Conservation (phyloP, 306 rosid species). For the Prunus mume region DNA sequence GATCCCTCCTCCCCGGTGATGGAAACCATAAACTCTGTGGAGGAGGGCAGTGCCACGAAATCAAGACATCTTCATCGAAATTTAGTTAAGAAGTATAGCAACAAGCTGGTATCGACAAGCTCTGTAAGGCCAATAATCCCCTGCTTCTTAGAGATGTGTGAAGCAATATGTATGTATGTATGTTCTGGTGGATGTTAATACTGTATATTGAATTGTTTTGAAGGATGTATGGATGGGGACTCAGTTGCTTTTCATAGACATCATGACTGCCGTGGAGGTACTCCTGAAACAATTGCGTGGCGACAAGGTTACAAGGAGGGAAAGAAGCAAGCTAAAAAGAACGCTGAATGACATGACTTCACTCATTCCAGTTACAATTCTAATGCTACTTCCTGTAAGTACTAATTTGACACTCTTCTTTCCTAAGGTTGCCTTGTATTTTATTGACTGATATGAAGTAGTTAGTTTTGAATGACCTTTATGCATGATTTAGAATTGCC, state of each 20-base stretch:
- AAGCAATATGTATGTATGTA: not conserved
- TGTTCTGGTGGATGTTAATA: constrained; percentile 23
- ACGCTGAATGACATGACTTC: constrained; percentile 46
- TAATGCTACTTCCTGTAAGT: constrained; percentile 72
- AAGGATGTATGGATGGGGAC: constrained; percentile 71
- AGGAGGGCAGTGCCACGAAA: constrained; percentile 25
- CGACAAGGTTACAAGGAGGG: constrained; percentile 45
- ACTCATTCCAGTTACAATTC: constrained; percentile 57
- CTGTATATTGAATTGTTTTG: constrained; percentile 21
- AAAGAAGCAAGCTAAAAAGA: constrained; percentile 48
- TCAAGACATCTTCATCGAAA: constrained; percentile 21
- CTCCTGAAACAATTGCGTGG: constrained; percentile 43
- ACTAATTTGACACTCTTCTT: constrained; percentile 4
- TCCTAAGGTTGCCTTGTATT: not conserved
- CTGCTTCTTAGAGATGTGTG: constrained; percentile 8
- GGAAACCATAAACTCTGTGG: constrained; percentile 12
- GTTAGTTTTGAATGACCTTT: not conserved
- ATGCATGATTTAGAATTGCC: constrained; percentile 1
- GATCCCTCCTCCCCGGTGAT: constrained; percentile 22
- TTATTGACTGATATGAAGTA: not conserved
- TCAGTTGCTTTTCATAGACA: constrained; percentile 54
- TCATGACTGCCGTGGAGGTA: constrained; percentile 42
- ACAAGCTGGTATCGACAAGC: constrained; percentile 48
- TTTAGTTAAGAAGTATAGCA: constrained; percentile 47
- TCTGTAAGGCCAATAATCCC: constrained; percentile 41